These are phyloP conservation scores for Polysphondylium violaceum DNA, from an alignment of 78 protist genomes.

Conservation along the genomic window DNA sequence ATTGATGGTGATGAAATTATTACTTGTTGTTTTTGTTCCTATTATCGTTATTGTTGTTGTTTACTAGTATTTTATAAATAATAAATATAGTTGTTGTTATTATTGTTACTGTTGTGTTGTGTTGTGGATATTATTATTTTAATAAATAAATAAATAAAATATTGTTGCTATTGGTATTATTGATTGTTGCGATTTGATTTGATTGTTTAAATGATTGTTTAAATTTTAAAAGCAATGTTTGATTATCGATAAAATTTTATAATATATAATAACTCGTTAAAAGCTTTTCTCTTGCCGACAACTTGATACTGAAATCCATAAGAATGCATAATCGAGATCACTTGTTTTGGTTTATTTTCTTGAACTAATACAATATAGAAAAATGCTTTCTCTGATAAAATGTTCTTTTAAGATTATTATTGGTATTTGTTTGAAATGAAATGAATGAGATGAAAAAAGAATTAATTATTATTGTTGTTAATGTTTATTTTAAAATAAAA, in stretches of 20 bases:
- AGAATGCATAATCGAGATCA: constrained; percentile 10
- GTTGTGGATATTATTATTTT: not conserved
- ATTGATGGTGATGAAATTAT: no score
- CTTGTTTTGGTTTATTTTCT: constrained; percentile 75
- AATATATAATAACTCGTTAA: constrained; percentile 48
- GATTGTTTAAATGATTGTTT: no score
- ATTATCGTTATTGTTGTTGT: not conserved
- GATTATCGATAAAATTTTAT: constrained; percentile 35
- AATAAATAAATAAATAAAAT: not conserved
- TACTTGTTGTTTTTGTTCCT: no score
- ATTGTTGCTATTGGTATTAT: not conserved
- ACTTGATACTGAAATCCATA: constrained; percentile 43
- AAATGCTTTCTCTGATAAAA: constrained; percentile 54
- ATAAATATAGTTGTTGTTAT: not conserved
- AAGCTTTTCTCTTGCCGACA: constrained; percentile 46
- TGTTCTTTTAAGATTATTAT: constrained; percentile 18
- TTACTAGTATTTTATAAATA: not conserved
- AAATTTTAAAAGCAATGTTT: not conserved
- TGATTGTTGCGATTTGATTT: not conserved
- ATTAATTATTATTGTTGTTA: not conserved
- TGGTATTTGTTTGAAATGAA: not conserved
- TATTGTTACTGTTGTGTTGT: not conserved
- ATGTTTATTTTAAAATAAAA: no score
- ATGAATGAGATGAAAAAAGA: not conserved
- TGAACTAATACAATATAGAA: constrained; percentile 82